phyloP scores from a whole-genome alignment of 305 asterid genomes.

The Striga hermonthica region DNA sequence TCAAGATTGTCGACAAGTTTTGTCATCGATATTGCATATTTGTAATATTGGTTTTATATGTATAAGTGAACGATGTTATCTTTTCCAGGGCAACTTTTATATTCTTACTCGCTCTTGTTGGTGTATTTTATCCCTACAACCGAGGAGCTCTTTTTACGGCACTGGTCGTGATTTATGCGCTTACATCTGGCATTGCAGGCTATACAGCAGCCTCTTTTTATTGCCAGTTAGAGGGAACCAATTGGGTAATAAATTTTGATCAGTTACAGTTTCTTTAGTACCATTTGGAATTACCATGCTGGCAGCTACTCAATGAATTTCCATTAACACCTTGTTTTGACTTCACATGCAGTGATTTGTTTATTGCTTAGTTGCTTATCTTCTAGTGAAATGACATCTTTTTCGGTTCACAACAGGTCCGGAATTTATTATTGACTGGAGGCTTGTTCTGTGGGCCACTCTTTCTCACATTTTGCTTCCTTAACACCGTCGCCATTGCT shows the following conservation, averaged over 20 bases:
- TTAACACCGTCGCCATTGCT: conserved; percentile 71
- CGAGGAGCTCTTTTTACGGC: conserved; percentile 81
- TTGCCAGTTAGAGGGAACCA: conserved; percentile 70
- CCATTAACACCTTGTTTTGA: too few relatives aligned
- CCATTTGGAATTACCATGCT: conserved; percentile 12
- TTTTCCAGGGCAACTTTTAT: conserved; percentile 51
- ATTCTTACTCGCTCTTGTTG: conserved; percentile 66
- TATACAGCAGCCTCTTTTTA: conserved; percentile 65
- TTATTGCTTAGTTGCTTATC: too few relatives aligned
- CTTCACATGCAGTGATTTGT: too few relatives aligned
- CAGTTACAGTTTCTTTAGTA: conserved; percentile 1
- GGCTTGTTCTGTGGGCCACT: conserved; percentile 73
- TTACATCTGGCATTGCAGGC: conserved; percentile 73
- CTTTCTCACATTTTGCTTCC: conserved; percentile 71
- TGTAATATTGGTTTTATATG: background rate
- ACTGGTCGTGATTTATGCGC: conserved; percentile 66
- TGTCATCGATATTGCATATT: background rate
- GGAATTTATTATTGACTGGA: conserved; percentile 63
- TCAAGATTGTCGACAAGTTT: conserved; percentile 3
- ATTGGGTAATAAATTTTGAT: conserved; percentile 49
- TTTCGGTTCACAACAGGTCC: conserved; percentile 41
- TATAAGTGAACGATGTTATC: background rate
- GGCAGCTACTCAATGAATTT: background rate
- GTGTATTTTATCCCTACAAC: conserved; percentile 76
- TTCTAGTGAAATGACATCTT: too few relatives aligned